Base-by-base conservation (phyloP, 345 rosid species). In the Cochlearia excelsa region DNA sequence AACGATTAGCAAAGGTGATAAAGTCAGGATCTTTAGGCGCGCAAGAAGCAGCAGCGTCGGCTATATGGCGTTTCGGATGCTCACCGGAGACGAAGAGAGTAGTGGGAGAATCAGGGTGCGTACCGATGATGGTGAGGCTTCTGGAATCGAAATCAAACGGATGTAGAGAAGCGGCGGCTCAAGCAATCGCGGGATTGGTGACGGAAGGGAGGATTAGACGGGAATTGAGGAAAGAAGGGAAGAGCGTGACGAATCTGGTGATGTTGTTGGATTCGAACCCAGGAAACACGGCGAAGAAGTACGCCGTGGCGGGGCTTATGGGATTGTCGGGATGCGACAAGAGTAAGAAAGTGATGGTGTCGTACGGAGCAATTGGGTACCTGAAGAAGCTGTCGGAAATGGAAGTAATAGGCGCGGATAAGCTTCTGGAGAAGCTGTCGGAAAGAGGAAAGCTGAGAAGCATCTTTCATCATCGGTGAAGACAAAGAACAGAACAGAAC, bases 301-400 rank as follows among this genome's bases (percentile, higher is more conserved):
- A 92, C 29, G 89, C 95, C 0, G 87, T 88, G 49, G 68, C 78
- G 4, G 88, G 87, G 75, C 82, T 92, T 0, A 51, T 78, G 61
- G 70, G 77, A 1, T 73, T 92, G 34, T 82, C 95, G 6, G 76
- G 90, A 7, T 76, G 94, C 67, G 84, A 81, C 78, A 93, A 86
- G 75, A 84, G 97, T 61, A 88, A 80, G 84, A 88, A 77, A 71
- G 71, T 81, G 59, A 93, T 93, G 99, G 69, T 93, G 10, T 86
- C 97, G 26, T 84, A 93, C 43, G 97, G 99, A 37, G 99, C 95
- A 1, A 86, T 89, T 1, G 99, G 99, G 34, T 93, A 93, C 59
- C 77, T 93, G 59, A 93, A 86, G 74, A 93, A 88, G 86, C 87
- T 93, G 27, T 68, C 78, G 0, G 99, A 93, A 67, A 83, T 89